Evolutionary conservation across 2,329 filamentous ascomycete genomes (phyloP), one percentile per base, ranked within the genome.

Genomic region (Albifimbria verrucaria): DNA sequence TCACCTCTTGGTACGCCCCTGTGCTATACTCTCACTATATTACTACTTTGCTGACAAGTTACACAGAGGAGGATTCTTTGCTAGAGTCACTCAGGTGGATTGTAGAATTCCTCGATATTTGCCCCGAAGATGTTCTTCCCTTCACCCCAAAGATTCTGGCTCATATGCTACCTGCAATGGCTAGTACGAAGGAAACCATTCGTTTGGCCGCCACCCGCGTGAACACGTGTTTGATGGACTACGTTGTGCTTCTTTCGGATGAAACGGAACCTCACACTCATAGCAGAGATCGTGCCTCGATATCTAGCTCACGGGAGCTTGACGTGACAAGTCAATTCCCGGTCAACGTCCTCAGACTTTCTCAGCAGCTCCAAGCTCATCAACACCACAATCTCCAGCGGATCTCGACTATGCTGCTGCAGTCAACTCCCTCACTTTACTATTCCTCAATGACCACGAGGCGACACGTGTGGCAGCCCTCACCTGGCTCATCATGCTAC

Each of bases 401-500:
- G 91, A 96, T 65, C 79, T 99, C n/a, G 93, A 99, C 71, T 99
- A 97, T 68, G 90, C 92, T 36, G 92, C 92, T 18, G 92, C 94
- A 5, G 94, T 99, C 48, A 95, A 88, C 69, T 94, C 93, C 9
- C 80, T 99, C 41, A 99, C 93, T 0, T 74, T 97, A 7, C 85
- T 97, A 50, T 97, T 99, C 64, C 76, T 99, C 50, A 97, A 99
- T 65, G 93, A 99, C 62, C 91, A 97, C 65, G 95, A 99, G 74
- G 92, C 90, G 24, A 99, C 94, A 2, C 85, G 94, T 55, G 92
- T 97, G 24, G 93, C 92, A 36, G 92, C 94, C 17, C 77, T 99
- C 55, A 93, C 90, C 6, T 99, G 94, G 94, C 80, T 99, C 52
- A 94, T 97, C 54, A 97, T 97, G 93, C 79, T 99, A 41, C 94